phyloP scores from a whole-genome alignment of 2,329 filamentous ascomycete genomes.

The Aspergillus tamarii region DNA sequence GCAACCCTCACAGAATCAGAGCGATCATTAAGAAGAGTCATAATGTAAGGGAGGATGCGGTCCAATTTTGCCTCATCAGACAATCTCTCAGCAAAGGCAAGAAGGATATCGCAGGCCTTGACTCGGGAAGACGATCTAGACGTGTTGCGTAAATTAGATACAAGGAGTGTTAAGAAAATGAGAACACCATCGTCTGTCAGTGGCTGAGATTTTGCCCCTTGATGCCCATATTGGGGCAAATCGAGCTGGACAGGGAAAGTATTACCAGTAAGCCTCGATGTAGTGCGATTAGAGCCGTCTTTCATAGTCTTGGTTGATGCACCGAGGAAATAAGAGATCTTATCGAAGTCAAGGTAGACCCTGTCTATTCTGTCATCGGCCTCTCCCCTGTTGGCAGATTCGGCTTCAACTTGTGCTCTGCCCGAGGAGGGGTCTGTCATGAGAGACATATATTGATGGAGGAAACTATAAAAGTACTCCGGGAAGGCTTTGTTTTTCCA shows the following conservation, averaged over 20 bases:
- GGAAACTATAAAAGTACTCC: conserved; percentile 93
- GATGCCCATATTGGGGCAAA: conserved; percentile 81
- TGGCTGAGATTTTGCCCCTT: conserved; percentile 62
- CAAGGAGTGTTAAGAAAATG: conserved; percentile 86
- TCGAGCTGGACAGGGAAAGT: conserved; percentile 76
- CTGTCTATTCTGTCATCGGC: conserved; percentile 92
- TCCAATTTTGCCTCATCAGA: conserved; percentile 97
- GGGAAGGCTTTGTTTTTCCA: conserved; percentile 93
- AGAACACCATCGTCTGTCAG: conserved; percentile 85
- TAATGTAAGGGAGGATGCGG: conserved; percentile 85
- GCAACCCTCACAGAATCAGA: conserved; percentile 83
- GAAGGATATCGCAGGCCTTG: conserved; percentile 84
- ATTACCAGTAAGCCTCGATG: conserved; percentile 37
- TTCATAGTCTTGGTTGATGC: conserved; percentile 61
- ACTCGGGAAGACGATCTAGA: conserved; percentile 85
- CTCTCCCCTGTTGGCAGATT: conserved; percentile 75
- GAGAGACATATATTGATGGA: conserved; percentile 96
- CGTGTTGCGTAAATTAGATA: conserved; percentile 85
- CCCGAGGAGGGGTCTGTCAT: conserved; percentile 89
- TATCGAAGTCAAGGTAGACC: conserved; percentile 94
- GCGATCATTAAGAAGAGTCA: conserved; percentile 78
- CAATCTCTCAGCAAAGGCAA: conserved; percentile 87
- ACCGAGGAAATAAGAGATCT: conserved; percentile 91
- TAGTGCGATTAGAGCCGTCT: conserved; percentile 34
- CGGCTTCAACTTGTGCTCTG: conserved; percentile 69